phyloP scores from a whole-genome alignment of 2,329 filamentous ascomycete genomes.

The Trichoderma koningiopsis region DNA sequence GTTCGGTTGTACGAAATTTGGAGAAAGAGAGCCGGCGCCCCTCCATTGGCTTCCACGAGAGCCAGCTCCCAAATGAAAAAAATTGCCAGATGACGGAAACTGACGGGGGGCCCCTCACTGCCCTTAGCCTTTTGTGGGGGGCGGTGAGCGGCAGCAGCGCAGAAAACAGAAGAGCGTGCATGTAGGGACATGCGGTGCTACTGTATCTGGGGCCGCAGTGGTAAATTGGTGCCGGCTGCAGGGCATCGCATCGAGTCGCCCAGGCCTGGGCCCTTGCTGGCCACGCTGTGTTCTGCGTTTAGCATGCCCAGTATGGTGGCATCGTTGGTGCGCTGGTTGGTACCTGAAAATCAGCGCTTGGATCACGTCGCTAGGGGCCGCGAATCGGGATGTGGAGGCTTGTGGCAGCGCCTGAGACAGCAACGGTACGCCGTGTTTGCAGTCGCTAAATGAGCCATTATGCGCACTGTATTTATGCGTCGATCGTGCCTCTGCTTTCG shows the following conservation, averaged over 20 bases:
- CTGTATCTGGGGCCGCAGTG: neutral
- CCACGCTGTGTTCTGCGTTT: neutral
- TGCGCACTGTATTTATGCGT: neutral
- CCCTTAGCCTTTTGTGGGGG: conserved; percentile 1
- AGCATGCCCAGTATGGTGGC: neutral
- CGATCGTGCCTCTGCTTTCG: no score
- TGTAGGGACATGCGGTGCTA: neutral
- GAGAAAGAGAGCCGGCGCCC: neutral
- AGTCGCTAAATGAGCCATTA: neutral
- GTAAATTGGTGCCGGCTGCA: neutral
- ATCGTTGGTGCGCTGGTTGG: neutral
- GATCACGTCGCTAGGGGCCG: neutral
- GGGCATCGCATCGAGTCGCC: neutral
- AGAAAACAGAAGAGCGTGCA: neutral
- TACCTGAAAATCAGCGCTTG: conserved; percentile 13
- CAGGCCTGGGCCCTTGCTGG: neutral
- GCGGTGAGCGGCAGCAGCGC: neutral
- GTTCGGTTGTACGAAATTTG: conserved; percentile 7
- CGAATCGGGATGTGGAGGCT: neutral
- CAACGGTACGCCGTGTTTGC: neutral
- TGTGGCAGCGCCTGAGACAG: neutral
- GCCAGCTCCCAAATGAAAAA: neutral
- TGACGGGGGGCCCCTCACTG: conserved; percentile 6
- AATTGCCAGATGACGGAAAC: conserved; percentile 14
- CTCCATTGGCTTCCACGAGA: conserved; percentile 5